Percentiles rank a stretch among this genome's conserved stretches.
phyloP scores from a whole-genome alignment of 495 filamentous ascomycete genomes.

The Terfezia boudieri region DNA sequence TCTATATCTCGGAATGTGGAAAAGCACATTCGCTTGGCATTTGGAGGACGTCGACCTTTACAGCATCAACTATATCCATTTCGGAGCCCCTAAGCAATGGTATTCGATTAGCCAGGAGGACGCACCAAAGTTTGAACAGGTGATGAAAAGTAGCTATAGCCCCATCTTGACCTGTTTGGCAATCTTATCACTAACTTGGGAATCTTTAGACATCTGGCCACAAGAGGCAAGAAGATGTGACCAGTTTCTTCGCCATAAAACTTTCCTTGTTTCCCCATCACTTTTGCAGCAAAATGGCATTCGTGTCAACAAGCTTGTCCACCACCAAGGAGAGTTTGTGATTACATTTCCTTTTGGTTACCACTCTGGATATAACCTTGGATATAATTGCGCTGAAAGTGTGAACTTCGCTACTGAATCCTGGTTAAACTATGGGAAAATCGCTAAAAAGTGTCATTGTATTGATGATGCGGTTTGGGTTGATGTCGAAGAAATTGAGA shows the following conservation, averaged over 20 bases:
- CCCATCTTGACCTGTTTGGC: neutral
- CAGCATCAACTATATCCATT: constrained; percentile 99
- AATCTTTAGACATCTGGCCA: constrained; percentile 47
- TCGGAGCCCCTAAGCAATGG: constrained; percentile 97
- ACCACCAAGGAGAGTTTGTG: constrained; percentile 92
- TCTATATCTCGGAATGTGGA: constrained; percentile 97
- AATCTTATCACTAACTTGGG: neutral
- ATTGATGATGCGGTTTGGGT: constrained; percentile 92
- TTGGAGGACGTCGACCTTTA: constrained; percentile 95
- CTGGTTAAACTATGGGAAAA: constrained; percentile 84
- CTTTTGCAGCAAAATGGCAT: constrained; percentile 75
- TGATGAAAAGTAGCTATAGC: constrained; percentile 51
- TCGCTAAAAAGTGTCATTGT: constrained; percentile 95
- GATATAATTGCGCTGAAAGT: constrained; percentile 97
- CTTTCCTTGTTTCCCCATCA: constrained; percentile 85
- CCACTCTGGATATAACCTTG: constrained; percentile 92
- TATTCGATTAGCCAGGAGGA: constrained; percentile 96
- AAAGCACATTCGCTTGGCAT: constrained; percentile 98
- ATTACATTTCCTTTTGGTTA: constrained; percentile 98
- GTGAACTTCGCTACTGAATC: constrained; percentile 93
- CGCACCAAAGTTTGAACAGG: constrained; percentile 77
- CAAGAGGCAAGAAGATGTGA: constrained; percentile 91
- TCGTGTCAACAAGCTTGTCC: constrained; percentile 85
- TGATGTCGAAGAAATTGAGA: constrained; percentile 81
- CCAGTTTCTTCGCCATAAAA: constrained; percentile 94